Conservation (phyloP, 2,329 filamentous ascomycete species). For the Beauveria sp. region DNA sequence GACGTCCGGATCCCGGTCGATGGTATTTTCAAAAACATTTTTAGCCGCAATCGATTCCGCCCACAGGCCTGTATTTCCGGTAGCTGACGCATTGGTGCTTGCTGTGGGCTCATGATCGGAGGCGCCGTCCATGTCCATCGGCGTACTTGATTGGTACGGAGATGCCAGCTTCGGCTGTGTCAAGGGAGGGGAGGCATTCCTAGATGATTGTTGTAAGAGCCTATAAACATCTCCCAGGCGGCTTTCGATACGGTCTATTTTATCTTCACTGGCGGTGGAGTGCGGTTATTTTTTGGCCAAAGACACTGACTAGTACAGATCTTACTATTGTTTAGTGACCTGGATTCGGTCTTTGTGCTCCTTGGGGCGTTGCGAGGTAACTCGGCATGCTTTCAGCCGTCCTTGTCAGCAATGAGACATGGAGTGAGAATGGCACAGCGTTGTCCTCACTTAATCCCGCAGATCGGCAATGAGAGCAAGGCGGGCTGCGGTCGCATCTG, state of each 20-base stretch:
- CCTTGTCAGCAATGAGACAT: not conserved
- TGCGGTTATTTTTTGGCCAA: not conserved
- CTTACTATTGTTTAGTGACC: conserved; percentile 6
- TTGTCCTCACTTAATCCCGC: not conserved
- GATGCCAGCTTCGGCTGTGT: not conserved
- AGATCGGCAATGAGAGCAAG: conserved; percentile 4
- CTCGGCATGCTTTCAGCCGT: not conserved
- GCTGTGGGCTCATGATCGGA: not conserved
- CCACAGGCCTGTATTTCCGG: not conserved
- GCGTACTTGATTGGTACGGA: not conserved
- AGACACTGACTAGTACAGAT: not conserved
- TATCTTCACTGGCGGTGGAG: not conserved
- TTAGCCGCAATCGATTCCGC: not conserved
- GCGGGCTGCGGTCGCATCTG: conserved; percentile 1
- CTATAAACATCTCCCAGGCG: not conserved
- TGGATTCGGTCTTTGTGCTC: conserved; percentile 4
- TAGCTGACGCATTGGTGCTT: not conserved
- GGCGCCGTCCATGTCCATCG: not conserved
- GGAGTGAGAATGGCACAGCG: not conserved
- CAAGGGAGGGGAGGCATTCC: not conserved
- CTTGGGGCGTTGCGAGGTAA: conserved; percentile 1
- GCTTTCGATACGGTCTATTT: conserved; percentile 7
- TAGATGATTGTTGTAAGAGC: not conserved
- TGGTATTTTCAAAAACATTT: not conserved
- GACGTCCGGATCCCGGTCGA: not conserved